A percentile compares a stretch with the other conserved stretches of the same genome.
Evolutionary conservation across 345 rosid genomes (phyloP).

Genomic region (Excoecaria agallocha): DNA sequence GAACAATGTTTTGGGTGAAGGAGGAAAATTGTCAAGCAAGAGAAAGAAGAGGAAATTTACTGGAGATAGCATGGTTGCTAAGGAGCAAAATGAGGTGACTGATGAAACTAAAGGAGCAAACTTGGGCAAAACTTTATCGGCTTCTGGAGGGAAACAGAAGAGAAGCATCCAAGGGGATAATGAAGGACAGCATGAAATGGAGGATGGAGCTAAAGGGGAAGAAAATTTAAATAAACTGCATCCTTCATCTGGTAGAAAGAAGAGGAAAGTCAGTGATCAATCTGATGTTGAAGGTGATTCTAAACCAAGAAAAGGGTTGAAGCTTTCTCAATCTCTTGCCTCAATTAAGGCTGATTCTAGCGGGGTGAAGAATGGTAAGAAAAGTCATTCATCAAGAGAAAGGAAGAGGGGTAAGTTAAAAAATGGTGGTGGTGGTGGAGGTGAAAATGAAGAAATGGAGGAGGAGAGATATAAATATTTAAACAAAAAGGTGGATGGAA

Average conservation of each 20-base stretch:
- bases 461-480: constrained; percentile 27
- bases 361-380: not conserved
- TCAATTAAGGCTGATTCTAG: constrained; percentile 19
- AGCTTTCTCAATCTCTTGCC: constrained; percentile 23
- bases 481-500: constrained; percentile 23
- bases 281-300: constrained; percentile 20
- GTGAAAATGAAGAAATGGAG: constrained; percentile 30
- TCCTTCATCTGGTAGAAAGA: constrained; percentile 22
- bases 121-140: constrained; percentile 12
- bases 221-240: not conserved
- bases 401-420: constrained; percentile 22
- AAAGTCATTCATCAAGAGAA: constrained; percentile 12
- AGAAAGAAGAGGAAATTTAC: constrained; percentile 11
- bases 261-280: constrained; percentile 32
- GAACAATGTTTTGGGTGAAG: constrained; percentile 20
- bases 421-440: constrained; percentile 22
- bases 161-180: not conserved
- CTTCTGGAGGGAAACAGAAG: constrained; percentile 10
- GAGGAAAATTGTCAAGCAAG: constrained; percentile 12
- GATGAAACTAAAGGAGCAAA: constrained; percentile 6
- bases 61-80: not conserved
- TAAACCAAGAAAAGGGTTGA: not conserved
- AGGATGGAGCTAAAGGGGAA: constrained; percentile 5
- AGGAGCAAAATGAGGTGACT: not conserved
- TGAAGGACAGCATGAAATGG: constrained; percentile 6